Conservation (phyloP, 2,329 filamentous ascomycete species). For the Malbranchea zuffiana region DNA sequence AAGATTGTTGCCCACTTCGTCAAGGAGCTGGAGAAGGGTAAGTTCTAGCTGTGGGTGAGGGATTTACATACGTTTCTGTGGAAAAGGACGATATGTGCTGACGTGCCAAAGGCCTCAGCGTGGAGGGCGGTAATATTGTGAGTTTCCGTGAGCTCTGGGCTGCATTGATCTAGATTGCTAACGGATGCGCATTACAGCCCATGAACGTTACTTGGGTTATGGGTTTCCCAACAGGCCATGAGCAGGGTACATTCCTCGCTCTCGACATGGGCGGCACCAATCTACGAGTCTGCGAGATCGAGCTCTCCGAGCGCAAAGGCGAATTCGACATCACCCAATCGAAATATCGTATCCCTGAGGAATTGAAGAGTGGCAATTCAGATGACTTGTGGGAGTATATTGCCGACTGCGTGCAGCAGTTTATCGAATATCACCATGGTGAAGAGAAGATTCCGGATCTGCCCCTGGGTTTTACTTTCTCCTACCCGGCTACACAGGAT, state of each 20-base stretch:
- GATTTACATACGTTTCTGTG: slow-evolving; percentile 6
- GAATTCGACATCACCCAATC: slow-evolving; percentile 93
- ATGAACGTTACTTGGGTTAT: slow-evolving; percentile 99
- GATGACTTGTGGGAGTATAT: slow-evolving; percentile 94
- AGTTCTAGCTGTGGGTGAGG: slow-evolving; percentile 16
- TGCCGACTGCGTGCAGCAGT: slow-evolving; percentile 82
- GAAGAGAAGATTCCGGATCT: slow-evolving; percentile 49
- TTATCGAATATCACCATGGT: slow-evolving; percentile 75
- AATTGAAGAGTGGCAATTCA: slow-evolving; percentile 72
- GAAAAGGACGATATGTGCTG: slow-evolving; percentile 8
- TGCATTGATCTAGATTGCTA: slow-evolving; percentile 2
- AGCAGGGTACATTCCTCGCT: slow-evolving; percentile 77
- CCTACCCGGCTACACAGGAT: slow-evolving; percentile 84
- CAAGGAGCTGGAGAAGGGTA: slow-evolving; percentile 74
- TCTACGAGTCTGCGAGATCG: slow-evolving; percentile 81
- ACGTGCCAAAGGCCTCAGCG: slow-evolving; percentile 53
- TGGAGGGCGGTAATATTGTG: slow-evolving; percentile 87
- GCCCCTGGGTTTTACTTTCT: slow-evolving; percentile 90
- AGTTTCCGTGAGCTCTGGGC: slow-evolving; percentile 30
- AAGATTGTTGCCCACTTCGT: slow-evolving; percentile 83
- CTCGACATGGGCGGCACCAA: slow-evolving; percentile 97
- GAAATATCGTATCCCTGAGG: slow-evolving; percentile 89
- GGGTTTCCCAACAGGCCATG: slow-evolving; percentile 73
- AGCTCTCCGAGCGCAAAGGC: slow-evolving; percentile 72
- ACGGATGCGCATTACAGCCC: slow-evolving; percentile 47